Base-by-base conservation (phyloP, 257 asterid species). In the Salvia rosmarinus region DNA sequence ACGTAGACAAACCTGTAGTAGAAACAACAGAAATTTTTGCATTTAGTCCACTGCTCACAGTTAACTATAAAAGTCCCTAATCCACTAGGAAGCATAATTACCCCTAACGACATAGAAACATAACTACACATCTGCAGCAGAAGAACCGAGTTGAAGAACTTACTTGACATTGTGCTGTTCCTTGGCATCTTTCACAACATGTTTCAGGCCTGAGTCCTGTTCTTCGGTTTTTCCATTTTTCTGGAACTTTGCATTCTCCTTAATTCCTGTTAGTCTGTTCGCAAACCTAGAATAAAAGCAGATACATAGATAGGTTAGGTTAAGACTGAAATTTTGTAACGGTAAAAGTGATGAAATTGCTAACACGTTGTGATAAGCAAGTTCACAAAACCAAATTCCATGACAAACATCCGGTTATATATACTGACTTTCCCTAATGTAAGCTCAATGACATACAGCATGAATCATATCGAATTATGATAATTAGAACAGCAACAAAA, bases 161-260 rank as follows among this genome's bases (percentile, higher is more conserved):
- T 75, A 91, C 96, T 90, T 92, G 75, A 92, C 95, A 67, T 81
- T 78, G 76, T 82, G 88, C 2, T 69, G 79, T 64, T 82, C 82
- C 90, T 93, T 92, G 73, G 94, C 95, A 30, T 88, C 88, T 23
- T 82, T 71, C 68, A 90, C 98, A 0, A 92, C 90, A 32, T 75
- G 86, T 79, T 87, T 92, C 68, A 92, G 83, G 51, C 98, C 98
- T 3, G 93, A 51, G 11, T 78, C 94, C 5, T 75, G 86, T 14
- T 73, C 90, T 7, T 67, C 77, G 21, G 47, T 72, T 51, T 75
- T 20, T 23, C 77, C 83, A 35, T 86, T 83, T 82, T 84, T 88
- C 68, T 86, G 87, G 79, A 92, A 92, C 73, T 92, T 92, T n/a
- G 58, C 71, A 23, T 92, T 92, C 82, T 92, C 98, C 73, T 86